Evolutionary conservation across 2,329 filamentous ascomycete genomes (phyloP).

Genomic region (Pleurostoma richardsiae): DNA sequence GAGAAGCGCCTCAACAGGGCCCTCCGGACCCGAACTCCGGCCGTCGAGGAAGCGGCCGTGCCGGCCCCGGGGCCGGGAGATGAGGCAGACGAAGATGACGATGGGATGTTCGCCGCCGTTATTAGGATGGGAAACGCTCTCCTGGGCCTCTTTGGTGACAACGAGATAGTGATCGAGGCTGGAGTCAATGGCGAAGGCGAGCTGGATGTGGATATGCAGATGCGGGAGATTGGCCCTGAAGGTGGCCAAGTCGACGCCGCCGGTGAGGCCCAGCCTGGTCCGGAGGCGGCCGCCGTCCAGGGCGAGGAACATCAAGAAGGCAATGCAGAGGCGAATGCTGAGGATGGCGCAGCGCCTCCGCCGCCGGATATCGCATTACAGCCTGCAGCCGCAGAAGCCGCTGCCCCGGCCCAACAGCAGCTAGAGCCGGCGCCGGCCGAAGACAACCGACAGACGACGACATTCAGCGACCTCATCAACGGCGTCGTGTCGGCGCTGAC

Average conservation of each 20-base stretch:
- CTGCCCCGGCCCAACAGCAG: conserved; percentile 7
- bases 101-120: conserved; percentile 11
- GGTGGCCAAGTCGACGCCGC: conserved; percentile 2
- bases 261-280: too few species aligned
- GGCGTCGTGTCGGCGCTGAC: conserved; percentile 56
- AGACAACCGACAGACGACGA: conserved; percentile 21
- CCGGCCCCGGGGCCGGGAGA: conserved; percentile 2
- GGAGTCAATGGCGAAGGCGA: conserved; percentile 25
- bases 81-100: conserved; percentile 15
- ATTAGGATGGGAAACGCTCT: conserved; percentile 15
- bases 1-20: conserved; percentile 44
- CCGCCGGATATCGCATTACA: conserved; percentile 4
- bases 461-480: conserved; percentile 39
- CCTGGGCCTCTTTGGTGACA: conserved; percentile 20
- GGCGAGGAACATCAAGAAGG: conserved; percentile 2
- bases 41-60: conserved; percentile 12
- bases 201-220: conserved; percentile 14
- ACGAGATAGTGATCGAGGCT: conserved; percentile 12
- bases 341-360: conserved; percentile 1
- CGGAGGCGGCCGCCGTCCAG: conserved; percentile 1
- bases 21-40: conserved; percentile 28
- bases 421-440: conserved; percentile 10
- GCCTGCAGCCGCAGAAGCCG: conserved; percentile 5
- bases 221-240: conserved; percentile 16
- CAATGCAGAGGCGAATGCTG: not conserved